Evolutionary conservation across 495 filamentous ascomycete genomes (phyloP), one percentile per base, ranked within the genome.

Genomic region (Penicillium pancosmium): DNA sequence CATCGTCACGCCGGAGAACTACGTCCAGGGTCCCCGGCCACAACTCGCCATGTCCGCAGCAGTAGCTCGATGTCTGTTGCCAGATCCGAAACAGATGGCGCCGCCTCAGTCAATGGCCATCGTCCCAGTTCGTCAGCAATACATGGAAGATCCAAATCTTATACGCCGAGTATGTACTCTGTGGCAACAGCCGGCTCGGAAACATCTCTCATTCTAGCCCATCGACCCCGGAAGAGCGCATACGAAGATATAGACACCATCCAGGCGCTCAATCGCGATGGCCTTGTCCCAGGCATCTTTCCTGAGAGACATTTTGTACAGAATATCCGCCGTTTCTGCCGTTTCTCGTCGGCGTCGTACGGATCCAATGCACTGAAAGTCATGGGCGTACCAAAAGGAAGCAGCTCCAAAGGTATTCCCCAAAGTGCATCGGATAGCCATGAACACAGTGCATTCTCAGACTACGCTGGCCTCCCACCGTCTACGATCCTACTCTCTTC

Each of bases 301-400:
- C 90, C 90, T 1, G 67, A 79, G 15, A 76, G 80, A 48, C 88
- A 90, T 62, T 79, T 92, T 43, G 76, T 90, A 2, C 81, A 83
- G 40, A 92, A 92, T 64, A 84, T 92, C 15, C 78, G 86, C 16
- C 83, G 89, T 35, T 93, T 89, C 64, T 87, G 87, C 72, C 87
- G 89, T 0, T 92, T 91, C 68, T 84, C 90, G 1, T 90, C 89
- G 12, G 90, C 89, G 0, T 86, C 87, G 1, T 93, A 93, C 57
- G 90, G 90, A 1, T 80, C 87, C 4, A 84, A 79, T 57, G 91
- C 91, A 25, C 78, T 91, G 25, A 82, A 84, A 40, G 75, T 91
- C 15, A 83, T 91, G 80, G 89, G 89, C 4, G 84, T 91, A 50
- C 77, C 81, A 44, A 79, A 79, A 16, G 72, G 68, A 16, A 72